A percentile compares a stretch with the other conserved stretches of the same genome.
These are phyloP conservation scores for Kuraishia cidri DNA, from an alignment of 805 yeast genomes.

Conservation along the genomic window DNA sequence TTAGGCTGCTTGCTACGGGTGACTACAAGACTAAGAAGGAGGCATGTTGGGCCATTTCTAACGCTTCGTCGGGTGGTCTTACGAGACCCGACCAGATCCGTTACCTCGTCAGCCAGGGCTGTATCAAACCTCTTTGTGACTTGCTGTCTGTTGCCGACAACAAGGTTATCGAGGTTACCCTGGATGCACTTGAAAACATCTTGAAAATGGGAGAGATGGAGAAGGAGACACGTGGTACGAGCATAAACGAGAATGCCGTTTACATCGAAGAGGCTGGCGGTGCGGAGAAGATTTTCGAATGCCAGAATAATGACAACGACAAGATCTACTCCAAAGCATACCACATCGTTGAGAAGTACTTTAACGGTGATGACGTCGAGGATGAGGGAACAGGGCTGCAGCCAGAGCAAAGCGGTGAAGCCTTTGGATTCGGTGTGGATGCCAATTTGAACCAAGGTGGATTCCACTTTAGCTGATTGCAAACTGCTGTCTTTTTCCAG, in stretches of 20 bases:
- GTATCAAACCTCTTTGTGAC: slow-evolving; percentile 96
- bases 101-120: slow-evolving; percentile 89
- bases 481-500: neutral
- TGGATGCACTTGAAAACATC: slow-evolving; percentile 92
- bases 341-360: slow-evolving; percentile 83
- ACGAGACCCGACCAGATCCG: slow-evolving; percentile 88
- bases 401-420: slow-evolving; percentile 71
- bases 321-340: slow-evolving; percentile 89
- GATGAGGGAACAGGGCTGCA: slow-evolving; percentile 69
- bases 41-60: slow-evolving; percentile 99
- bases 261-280: slow-evolving; percentile 98
- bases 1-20: slow-evolving; percentile 64
- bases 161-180: slow-evolving; percentile 87
- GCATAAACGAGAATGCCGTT: slow-evolving; percentile 79
- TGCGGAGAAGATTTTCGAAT: slow-evolving; percentile 88
- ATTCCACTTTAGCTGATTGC: slow-evolving; percentile 32
- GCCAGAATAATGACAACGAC: slow-evolving; percentile 88
- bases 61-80: slow-evolving; percentile 94
- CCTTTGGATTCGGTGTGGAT: slow-evolving; percentile 80
- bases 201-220: slow-evolving; percentile 92
- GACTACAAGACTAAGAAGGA: slow-evolving; percentile 96
- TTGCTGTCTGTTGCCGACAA: slow-evolving; percentile 80
- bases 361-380: slow-evolving; percentile 74
- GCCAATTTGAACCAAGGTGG: slow-evolving; percentile 45
- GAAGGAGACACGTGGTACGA: slow-evolving; percentile 62